Percentiles rank a stretch among this genome's conserved stretches.
phyloP scores from a whole-genome alignment of 2,329 filamentous ascomycete genomes.

The Amauroascus verrucosus region DNA sequence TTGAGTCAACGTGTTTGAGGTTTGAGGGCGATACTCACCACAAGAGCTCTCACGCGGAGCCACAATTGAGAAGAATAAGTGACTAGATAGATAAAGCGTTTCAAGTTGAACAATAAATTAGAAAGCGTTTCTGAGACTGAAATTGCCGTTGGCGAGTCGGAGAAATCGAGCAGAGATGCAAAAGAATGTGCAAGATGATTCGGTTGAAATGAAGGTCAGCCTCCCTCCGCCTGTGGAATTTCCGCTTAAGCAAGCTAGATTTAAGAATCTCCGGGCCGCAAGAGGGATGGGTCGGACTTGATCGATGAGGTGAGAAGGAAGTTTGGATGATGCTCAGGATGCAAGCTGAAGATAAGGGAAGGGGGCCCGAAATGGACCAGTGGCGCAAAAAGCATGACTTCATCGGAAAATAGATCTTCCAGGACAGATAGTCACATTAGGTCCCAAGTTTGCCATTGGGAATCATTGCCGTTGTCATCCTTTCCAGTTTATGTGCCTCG shows the following conservation, averaged over 20 bases:
- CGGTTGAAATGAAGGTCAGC: not conserved
- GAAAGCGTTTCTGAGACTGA: constrained; percentile 1
- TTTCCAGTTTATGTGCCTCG: too few relatives aligned
- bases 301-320: not conserved
- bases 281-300: not conserved
- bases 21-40: constrained; percentile 1
- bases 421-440: too few relatives aligned
- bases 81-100: not conserved
- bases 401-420: constrained; percentile 5
- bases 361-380: not conserved
- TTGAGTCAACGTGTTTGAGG: not conserved
- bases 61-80: not conserved
- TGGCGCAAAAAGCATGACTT: constrained; percentile 7
- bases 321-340: not conserved
- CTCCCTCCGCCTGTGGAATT: not conserved
- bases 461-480: too few relatives aligned
- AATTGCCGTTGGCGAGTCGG: not conserved
- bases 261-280: not conserved
- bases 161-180: not conserved
- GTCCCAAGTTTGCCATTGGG: too few relatives aligned
- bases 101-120: not conserved
- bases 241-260: not conserved
- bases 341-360: not conserved
- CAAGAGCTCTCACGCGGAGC: not conserved
- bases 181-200: not conserved